These are phyloP conservation scores for Solanum sejunctum DNA, from an alignment of 257 asterid genomes.

Conservation along the genomic window DNA sequence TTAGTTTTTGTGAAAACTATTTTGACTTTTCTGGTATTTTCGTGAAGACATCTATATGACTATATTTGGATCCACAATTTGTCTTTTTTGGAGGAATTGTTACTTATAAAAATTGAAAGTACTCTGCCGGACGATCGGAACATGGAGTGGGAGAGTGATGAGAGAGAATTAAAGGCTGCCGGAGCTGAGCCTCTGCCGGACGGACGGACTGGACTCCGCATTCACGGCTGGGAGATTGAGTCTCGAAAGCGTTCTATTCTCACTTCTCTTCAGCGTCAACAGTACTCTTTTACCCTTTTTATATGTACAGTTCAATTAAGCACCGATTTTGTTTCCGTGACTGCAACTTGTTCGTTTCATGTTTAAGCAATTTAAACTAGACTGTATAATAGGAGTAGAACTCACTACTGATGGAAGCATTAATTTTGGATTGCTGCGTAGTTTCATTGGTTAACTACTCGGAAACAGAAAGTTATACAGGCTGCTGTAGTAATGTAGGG, in stretches of 20 bases:
- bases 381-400: background rate
- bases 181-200: slow-evolving; percentile 29
- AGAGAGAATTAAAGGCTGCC: slow-evolving; percentile 28
- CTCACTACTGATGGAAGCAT: background rate
- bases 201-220: slow-evolving; percentile 25
- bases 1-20: background rate
- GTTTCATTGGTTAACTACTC: background rate
- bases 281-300: slow-evolving; percentile 18
- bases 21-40: background rate
- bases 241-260: slow-evolving; percentile 74
- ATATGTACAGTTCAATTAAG: background rate
- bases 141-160: slow-evolving; percentile 31
- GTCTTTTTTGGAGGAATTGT: background rate
- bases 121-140: background rate
- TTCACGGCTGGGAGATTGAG: slow-evolving; percentile 73
- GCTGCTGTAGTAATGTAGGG: background rate
- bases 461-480: background rate
- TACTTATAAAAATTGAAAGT: background rate
- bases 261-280: slow-evolving; percentile 53
- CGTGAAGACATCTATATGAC: background rate
- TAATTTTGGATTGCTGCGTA: background rate
- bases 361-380: background rate
- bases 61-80: background rate
- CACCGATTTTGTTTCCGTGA: background rate
- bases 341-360: background rate